Evolutionary conservation across 495 filamentous ascomycete species (phyloP), one percentile per base, ranked within the genome.

Genomic region (Elasticomyces elasticus): DNA sequence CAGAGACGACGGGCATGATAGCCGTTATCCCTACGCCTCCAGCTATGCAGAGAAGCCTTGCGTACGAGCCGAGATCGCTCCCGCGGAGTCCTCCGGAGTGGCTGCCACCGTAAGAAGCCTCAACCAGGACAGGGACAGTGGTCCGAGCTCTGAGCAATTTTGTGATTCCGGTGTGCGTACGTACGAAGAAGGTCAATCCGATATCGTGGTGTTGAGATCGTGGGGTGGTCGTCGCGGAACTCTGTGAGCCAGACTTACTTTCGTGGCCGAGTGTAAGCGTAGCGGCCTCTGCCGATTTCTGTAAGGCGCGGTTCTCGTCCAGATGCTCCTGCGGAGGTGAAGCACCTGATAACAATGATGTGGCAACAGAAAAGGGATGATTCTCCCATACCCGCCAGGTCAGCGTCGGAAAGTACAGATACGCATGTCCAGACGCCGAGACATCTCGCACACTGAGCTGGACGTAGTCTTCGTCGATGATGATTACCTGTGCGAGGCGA

Each of bases 311-410:
- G n/a, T 10, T 37, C 10, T 37, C n/a, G 31, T 37, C 10, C 31
- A 10, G 31, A n/a, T 37, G 31, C 31, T 37, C n/a, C n/a, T 37
- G 31, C 10, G 31, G n/a, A 37, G 31, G 10, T n/a, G 30, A 56
- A n/a, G 28, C 13, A 15, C 6, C 12, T 45, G 11, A 28, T 50
- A 9, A 13, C 15, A 28, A 19, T 28, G 30, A n/a, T n/a, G 31
- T n/a, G n/a, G 52, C 52, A 49, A 73, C 51, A 1, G 72, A 75
- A 51, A 76, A 77, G 0, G 73, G 74, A 53, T 77, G 74, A 44
- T 72, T 77, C 58, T 76, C 72, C 74, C 74, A 77, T 0, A 65
- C 60, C 10, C 69, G 66, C 26, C 62, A 53, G 37, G 38, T 63
- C 2, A 75, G 48, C 1, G 68, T 72, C 0, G 73, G 74, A 55